Conservation (phyloP, 192 early-diverging fungal species). For the Backusella sp. region DNA sequence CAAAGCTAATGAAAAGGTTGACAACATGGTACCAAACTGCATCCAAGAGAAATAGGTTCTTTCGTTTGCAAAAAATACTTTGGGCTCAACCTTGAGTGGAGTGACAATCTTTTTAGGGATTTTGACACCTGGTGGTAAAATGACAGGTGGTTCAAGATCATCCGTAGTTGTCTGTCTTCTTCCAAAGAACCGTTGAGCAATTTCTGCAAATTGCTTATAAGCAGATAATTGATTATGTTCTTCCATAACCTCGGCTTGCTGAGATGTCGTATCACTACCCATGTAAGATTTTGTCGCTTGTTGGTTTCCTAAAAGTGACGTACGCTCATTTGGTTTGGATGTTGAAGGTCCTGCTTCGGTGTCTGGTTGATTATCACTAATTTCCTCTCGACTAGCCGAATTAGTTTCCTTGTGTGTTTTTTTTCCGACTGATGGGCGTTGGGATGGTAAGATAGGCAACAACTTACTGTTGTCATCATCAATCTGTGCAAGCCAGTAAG, state of each 20-base stretch:
- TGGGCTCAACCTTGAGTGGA: slow-evolving; percentile 75
- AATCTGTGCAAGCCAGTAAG: slow-evolving; percentile 56
- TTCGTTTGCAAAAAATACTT: slow-evolving; percentile 86
- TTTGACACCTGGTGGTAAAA: slow-evolving; percentile 31
- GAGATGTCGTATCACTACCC: not conserved
- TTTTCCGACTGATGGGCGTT: not conserved
- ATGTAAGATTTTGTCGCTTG: not conserved
- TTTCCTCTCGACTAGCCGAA: not conserved
- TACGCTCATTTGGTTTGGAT: slow-evolving; percentile 2
- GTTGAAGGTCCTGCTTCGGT: not conserved
- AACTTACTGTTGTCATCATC: slow-evolving; percentile 14
- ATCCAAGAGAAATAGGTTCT: slow-evolving; percentile 82
- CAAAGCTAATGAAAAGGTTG: slow-evolving; percentile 64
- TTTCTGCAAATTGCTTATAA: not conserved
- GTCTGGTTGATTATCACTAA: not conserved
- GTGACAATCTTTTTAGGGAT: slow-evolving; percentile 42
- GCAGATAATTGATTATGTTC: not conserved
- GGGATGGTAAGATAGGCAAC: slow-evolving; percentile 22
- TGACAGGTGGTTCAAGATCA: not conserved
- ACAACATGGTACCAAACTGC: slow-evolving; percentile 67
- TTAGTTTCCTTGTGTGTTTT: not conserved
- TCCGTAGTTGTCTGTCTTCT: not conserved
- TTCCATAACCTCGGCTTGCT: not conserved
- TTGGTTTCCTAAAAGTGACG: slow-evolving; percentile 6
- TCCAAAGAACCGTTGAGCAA: not conserved